A percentile compares a stretch with the other conserved stretches of the same genome.
phyloP scores from a whole-genome alignment of 1,284 basidiomycete genomes.

The Cutaneotrichosporon dermatis region DNA sequence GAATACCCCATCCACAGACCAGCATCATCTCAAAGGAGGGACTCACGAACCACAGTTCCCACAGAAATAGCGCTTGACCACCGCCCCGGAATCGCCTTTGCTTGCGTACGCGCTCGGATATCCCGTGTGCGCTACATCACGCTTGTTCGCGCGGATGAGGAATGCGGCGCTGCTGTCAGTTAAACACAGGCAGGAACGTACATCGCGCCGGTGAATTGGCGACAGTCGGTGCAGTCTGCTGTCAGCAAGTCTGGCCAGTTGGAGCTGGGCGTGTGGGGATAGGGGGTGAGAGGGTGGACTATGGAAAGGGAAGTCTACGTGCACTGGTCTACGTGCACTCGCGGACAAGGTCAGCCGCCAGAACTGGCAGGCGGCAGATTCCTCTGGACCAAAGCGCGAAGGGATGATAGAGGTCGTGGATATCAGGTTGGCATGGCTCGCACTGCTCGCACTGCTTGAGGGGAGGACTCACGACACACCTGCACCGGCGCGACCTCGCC shows the following conservation, averaged over 20 bases:
- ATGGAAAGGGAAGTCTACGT: neutral
- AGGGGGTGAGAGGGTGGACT: neutral
- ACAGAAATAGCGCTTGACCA: neutral
- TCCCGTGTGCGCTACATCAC: neutral
- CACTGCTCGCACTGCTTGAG: too few relatives aligned
- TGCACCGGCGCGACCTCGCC: neutral
- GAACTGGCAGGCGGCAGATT: too few relatives aligned
- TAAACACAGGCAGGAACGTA: neutral
- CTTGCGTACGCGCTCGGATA: neutral
- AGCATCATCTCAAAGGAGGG: neutral
- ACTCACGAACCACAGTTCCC: constrained; percentile 5
- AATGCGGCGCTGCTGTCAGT: constrained; percentile 4
- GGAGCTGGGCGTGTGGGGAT: neutral
- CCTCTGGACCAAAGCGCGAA: too few relatives aligned
- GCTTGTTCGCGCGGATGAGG: neutral
- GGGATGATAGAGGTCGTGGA: too few relatives aligned
- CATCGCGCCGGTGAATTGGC: constrained; percentile 7
- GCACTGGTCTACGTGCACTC: too few relatives aligned
- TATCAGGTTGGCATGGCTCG: too few relatives aligned
- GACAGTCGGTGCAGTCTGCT: constrained; percentile 5
- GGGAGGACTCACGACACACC: neutral
- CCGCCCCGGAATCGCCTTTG: neutral
- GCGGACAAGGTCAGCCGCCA: too few relatives aligned
- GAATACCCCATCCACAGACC: too few relatives aligned
- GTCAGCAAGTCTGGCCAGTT: neutral